These are phyloP conservation scores for Cardiospermum halicacabum DNA, from an alignment of 345 rosid genomes.

Conservation along the genomic window DNA sequence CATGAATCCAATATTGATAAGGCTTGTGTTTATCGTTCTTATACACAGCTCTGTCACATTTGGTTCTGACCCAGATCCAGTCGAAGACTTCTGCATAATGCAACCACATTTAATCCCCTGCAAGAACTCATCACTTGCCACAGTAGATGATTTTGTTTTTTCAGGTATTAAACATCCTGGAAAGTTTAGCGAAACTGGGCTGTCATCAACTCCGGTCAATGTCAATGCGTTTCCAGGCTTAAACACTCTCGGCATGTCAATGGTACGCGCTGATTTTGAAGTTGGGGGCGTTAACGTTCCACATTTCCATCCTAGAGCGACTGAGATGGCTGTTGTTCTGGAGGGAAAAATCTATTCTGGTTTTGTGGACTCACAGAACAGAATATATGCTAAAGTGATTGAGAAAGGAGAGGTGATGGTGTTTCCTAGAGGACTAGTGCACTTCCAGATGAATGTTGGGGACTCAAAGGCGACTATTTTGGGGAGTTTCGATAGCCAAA, in stretches of 20 bases:
- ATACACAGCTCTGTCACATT: slow-evolving; percentile 24
- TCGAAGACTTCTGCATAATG: slow-evolving; percentile 70
- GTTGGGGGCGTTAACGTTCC: slow-evolving; percentile 66
- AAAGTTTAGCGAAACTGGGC: slow-evolving; percentile 48
- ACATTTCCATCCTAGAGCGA: slow-evolving; percentile 79
- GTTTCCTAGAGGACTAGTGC: slow-evolving; percentile 71
- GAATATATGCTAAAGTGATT: slow-evolving; percentile 57
- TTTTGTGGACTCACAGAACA: slow-evolving; percentile 60
- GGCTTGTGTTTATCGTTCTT: slow-evolving; percentile 17
- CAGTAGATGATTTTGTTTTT: slow-evolving; percentile 59
- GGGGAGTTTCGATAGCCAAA: slow-evolving; percentile 72
- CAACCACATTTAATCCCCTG: slow-evolving; percentile 27
- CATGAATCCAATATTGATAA: slow-evolving; percentile 21
- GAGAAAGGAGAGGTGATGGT: slow-evolving; percentile 86
- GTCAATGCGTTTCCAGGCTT: slow-evolving; percentile 64
- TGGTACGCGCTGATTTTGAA: slow-evolving; percentile 70
- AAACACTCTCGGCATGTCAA: slow-evolving; percentile 62
- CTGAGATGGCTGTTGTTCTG: slow-evolving; percentile 56
- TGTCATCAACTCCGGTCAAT: slow-evolving; percentile 52
- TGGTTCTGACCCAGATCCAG: slow-evolving; percentile 77
- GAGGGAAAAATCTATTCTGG: slow-evolving; percentile 72
- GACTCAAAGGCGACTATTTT: slow-evolving; percentile 51
- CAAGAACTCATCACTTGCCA: slow-evolving; percentile 60
- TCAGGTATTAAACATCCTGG: slow-evolving; percentile 54
- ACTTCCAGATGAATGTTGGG: slow-evolving; percentile 88